Evolutionary conservation across 345 rosid genomes (phyloP).

Genomic region (Boechera stricta): DNA sequence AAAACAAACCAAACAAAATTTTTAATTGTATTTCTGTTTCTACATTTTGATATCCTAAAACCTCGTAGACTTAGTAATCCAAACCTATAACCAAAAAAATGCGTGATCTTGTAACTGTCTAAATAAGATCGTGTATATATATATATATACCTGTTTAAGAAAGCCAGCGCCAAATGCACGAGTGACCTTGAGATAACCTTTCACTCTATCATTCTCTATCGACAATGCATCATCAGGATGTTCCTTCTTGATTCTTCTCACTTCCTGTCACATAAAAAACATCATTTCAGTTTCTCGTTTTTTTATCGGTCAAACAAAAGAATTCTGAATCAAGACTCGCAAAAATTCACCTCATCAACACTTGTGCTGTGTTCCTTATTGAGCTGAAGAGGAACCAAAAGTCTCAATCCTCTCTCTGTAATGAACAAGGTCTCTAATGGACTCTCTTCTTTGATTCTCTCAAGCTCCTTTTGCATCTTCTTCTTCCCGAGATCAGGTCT

Average conservation of each 20-base stretch:
- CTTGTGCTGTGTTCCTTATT: constrained; percentile 85
- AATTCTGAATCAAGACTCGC: neutral
- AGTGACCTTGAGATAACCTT: constrained; percentile 91
- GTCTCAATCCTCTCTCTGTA: constrained; percentile 44
- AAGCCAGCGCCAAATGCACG: constrained; percentile 96
- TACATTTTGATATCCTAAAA: neutral
- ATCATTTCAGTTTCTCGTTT: neutral
- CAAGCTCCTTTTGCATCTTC: constrained; percentile 51
- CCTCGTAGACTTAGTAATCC: neutral
- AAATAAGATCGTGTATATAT: neutral
- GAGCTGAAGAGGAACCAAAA: constrained; percentile 66
- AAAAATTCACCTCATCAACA: constrained; percentile 59
- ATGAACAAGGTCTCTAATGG: constrained; percentile 24
- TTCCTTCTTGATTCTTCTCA: constrained; percentile 70
- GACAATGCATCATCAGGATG: constrained; percentile 78
- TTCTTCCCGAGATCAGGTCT: constrained; percentile 53
- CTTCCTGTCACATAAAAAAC: constrained; percentile 57
- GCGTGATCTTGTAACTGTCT: neutral
- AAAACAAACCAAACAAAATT: neutral
- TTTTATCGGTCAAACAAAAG: neutral
- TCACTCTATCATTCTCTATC: constrained; percentile 73
- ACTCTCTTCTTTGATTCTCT: constrained; percentile 48
- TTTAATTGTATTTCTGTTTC: neutral
- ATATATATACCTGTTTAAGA: constrained; percentile 71
- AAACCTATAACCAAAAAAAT: neutral